A percentile compares a stretch with the other conserved stretches of the same genome.
phyloP scores from a whole-genome alignment of 768 basidiomycete genomes.

The Calvatia gigantea region DNA sequence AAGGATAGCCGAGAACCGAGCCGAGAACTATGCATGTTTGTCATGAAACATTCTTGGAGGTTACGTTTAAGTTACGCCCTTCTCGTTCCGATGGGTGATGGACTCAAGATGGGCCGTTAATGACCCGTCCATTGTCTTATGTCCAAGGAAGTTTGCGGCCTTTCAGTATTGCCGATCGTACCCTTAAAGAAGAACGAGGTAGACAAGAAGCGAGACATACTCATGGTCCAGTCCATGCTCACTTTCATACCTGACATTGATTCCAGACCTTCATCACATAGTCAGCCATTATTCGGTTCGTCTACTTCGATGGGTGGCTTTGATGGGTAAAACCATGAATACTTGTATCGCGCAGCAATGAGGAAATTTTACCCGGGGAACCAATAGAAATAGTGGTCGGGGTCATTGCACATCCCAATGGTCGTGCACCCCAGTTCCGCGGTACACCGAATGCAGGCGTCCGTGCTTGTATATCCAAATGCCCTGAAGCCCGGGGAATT shows the following conservation, averaged over 20 bases:
- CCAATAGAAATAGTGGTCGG: constrained; percentile 52
- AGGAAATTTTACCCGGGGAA: constrained; percentile 37
- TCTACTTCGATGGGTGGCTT: constrained; percentile 50
- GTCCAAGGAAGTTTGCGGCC: no score
- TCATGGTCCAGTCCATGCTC: no score
- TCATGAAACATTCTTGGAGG: no score
- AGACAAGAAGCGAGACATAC: neutral
- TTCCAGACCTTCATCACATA: constrained; percentile 39
- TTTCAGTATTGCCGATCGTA: no score
- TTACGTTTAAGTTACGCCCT: no score
- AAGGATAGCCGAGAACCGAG: no score
- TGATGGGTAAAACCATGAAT: neutral
- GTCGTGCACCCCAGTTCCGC: constrained; percentile 29
- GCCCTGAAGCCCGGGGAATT: constrained; percentile 38
- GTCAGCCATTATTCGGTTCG: constrained; percentile 50
- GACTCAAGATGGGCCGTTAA: no score
- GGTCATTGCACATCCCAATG: constrained; percentile 32
- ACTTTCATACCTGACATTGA: neutral
- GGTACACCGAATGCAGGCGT: constrained; percentile 27
- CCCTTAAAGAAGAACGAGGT: no score
- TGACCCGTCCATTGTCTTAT: no score
- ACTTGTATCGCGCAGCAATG: neutral
- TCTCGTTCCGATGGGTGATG: no score
- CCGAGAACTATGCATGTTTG: no score
- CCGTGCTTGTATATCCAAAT: constrained; percentile 44